These are phyloP conservation scores for Meyerozyma athensensis DNA, from an alignment of 1,139 yeast genomes.

Conservation along the genomic window DNA sequence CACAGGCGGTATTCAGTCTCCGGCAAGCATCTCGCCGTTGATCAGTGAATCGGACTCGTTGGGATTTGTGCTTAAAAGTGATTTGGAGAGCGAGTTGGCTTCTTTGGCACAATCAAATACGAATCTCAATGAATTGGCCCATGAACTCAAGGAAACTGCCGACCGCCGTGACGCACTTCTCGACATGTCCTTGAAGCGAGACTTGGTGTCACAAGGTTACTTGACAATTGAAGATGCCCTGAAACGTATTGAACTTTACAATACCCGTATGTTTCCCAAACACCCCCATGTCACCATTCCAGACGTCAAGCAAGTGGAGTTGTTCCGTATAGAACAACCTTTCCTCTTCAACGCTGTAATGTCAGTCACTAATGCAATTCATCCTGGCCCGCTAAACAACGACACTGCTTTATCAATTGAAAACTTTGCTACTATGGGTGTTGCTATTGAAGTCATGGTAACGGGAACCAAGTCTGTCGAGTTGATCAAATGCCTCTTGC, in stretches of 20 bases:
- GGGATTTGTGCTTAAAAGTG: slow-evolving; percentile 26
- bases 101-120: slow-evolving; percentile 25
- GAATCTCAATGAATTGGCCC: slow-evolving; percentile 35
- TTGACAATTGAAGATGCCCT: slow-evolving; percentile 48
- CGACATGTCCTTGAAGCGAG: slow-evolving; percentile 21
- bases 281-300: slow-evolving; percentile 58
- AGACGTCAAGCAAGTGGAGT: slow-evolving; percentile 36
- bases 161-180: slow-evolving; percentile 35
- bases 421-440: slow-evolving; percentile 51
- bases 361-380: slow-evolving; percentile 51
- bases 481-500: slow-evolving; percentile 54
- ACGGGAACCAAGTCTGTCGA: slow-evolving; percentile 72
- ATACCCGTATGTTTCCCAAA: slow-evolving; percentile 29
- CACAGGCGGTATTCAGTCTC: neutral
- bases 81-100: slow-evolving; percentile 34
- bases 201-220: slow-evolving; percentile 45
- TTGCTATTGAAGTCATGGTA: slow-evolving; percentile 61
- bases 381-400: slow-evolving; percentile 25
- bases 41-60: slow-evolving; percentile 19
- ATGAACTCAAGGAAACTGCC: slow-evolving; percentile 28
- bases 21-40: neutral
- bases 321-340: slow-evolving; percentile 50
- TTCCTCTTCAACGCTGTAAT: slow-evolving; percentile 60
- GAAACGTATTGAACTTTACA: slow-evolving; percentile 39
- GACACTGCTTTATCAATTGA: slow-evolving; percentile 43